These are phyloP conservation scores for Colletotrichum tamarilloi DNA, from an alignment of 2,329 filamentous ascomycete species.

Conservation along the genomic window DNA sequence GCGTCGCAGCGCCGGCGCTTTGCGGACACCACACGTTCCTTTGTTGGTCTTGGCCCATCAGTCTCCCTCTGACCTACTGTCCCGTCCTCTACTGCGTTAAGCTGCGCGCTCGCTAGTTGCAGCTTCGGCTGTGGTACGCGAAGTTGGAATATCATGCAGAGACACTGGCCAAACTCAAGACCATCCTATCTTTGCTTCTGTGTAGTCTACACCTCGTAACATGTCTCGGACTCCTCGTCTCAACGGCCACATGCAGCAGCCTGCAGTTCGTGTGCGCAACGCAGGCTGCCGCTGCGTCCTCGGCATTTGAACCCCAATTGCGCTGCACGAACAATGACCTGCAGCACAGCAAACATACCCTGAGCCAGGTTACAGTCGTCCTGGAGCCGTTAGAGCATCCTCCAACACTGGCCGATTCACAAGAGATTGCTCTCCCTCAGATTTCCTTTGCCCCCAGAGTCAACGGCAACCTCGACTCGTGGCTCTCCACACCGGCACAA, in stretches of 20 bases:
- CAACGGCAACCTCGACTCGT: background rate
- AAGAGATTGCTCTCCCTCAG: background rate
- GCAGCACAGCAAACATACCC: background rate
- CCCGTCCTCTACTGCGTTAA: background rate
- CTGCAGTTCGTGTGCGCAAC: constrained; percentile 9
- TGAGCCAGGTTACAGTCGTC: background rate
- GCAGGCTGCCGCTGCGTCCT: constrained; percentile 12
- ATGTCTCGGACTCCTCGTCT: constrained; percentile 8
- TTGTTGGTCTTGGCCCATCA: background rate
- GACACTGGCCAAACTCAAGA: background rate
- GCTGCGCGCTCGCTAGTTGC: background rate
- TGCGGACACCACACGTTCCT: background rate
- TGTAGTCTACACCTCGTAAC: background rate
- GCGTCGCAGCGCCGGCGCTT: constrained; percentile 10
- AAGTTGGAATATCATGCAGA: background rate
- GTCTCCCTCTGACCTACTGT: background rate
- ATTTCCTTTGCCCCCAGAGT: background rate
- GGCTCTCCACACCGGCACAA: constrained; percentile 5
- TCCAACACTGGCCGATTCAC: background rate
- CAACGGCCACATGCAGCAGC: constrained; percentile 8
- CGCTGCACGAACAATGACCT: background rate
- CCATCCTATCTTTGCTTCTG: background rate
- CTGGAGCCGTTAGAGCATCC: background rate
- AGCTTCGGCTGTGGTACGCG: background rate
- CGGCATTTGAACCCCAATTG: constrained; percentile 2